These are phyloP conservation scores for Diacronema lutheri DNA, from an alignment of 78 protist genomes.

Conservation along the genomic window DNA sequence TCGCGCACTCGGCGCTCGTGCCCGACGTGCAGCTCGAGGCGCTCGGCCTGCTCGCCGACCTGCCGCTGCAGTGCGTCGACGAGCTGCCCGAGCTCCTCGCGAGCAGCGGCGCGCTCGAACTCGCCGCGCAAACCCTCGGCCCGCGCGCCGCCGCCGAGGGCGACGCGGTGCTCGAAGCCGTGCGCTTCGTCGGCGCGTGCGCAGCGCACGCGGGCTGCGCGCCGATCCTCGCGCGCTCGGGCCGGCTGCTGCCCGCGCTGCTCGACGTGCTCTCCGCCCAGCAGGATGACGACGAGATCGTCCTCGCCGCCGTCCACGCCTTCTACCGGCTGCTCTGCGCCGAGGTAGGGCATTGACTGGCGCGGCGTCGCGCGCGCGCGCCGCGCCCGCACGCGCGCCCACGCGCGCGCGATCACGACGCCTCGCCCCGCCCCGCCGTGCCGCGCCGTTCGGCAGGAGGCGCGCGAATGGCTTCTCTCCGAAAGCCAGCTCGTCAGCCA, in stretches of 20 bases:
- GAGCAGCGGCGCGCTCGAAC: not conserved
- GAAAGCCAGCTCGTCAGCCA: not conserved
- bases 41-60: constrained; percentile 1
- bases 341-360: too few relatives aligned
- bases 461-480: not conserved
- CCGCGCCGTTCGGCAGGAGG: not conserved
- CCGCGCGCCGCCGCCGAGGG: not conserved
- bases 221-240: not conserved
- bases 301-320: not conserved
- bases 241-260: not conserved
- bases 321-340: not conserved
- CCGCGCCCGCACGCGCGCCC: too few relatives aligned
- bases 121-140: not conserved
- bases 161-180: constrained; percentile 11
- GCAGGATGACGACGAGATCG: constrained; percentile 39
- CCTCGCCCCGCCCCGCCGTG: not conserved
- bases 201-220: not conserved
- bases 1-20: not conserved
- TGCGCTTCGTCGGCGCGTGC: not conserved
- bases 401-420: too few relatives aligned
- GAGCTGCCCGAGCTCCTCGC: not conserved
- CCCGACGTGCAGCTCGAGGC: not conserved
- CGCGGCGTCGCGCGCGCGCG: too few relatives aligned
- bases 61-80: not conserved
- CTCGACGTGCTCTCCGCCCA: not conserved